These are phyloP conservation scores for Cicer chorassanicum DNA, from an alignment of 306 rosid genomes.

Conservation along the genomic window DNA sequence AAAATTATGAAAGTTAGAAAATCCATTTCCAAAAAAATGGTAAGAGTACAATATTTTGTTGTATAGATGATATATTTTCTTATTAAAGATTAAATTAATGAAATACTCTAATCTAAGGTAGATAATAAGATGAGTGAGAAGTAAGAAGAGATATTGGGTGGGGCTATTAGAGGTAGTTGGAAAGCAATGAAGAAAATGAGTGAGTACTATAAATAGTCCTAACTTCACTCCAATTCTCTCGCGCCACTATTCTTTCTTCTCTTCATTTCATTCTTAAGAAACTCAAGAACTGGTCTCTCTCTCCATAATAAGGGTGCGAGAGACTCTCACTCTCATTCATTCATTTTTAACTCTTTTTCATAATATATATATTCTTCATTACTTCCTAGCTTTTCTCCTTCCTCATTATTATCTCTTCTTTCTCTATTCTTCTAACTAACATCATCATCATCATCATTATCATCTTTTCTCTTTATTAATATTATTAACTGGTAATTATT, in stretches of 20 bases:
- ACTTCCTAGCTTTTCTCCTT: not conserved
- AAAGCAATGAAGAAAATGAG: not conserved
- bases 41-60: too few species aligned
- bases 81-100: too few species aligned
- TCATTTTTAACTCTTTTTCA: not conserved
- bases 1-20: too few species aligned
- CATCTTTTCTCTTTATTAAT: not conserved
- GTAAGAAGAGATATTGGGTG: not conserved
- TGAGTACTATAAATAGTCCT: constrained; percentile 2
- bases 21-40: too few species aligned
- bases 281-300: constrained; percentile 46
- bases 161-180: not conserved
- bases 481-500: not conserved
- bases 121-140: too few species aligned
- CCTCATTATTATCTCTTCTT: not conserved
- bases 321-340: constrained; percentile 46
- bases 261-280: not conserved
- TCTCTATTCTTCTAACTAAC: not conserved
- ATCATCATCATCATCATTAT: not conserved
- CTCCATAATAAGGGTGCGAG: constrained; percentile 43
- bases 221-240: not conserved
- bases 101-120: too few species aligned
- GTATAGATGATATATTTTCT: too few species aligned
- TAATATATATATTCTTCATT: not conserved
- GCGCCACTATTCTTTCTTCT: not conserved